Evolutionary conservation across 441 rosid species (phyloP).

Genomic region (Biscutella laevigata): DNA sequence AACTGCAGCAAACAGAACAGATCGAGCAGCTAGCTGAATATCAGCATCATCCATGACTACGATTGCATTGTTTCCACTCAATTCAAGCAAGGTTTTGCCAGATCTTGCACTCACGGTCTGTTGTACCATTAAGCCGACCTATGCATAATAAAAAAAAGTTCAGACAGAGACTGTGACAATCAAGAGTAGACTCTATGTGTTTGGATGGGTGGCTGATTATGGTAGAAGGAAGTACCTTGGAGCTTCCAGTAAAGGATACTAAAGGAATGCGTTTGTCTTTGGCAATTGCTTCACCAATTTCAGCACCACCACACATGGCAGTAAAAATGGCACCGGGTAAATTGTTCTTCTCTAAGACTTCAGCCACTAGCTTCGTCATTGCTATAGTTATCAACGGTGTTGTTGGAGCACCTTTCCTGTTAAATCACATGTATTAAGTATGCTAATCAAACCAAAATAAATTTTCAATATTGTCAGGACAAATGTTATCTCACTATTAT

Average conservation of each 20-base stretch:
- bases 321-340: constrained; percentile 91
- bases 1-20: constrained; percentile 88
- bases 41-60: constrained; percentile 91
- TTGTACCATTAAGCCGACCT: constrained; percentile 85
- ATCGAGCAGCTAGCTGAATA: constrained; percentile 68
- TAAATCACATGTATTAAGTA: neutral
- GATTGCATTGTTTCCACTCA: constrained; percentile 95
- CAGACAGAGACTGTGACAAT: neutral
- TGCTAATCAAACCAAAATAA: neutral
- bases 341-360: constrained; percentile 76
- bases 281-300: constrained; percentile 84
- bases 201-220: neutral
- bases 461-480: neutral
- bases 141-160: constrained; percentile 7
- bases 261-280: constrained; percentile 68
- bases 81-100: constrained; percentile 87
- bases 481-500: neutral
- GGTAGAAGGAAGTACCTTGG: constrained; percentile 50
- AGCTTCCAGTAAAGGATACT: constrained; percentile 92
- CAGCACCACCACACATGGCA: constrained; percentile 88
- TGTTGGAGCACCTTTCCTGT: constrained; percentile 97
- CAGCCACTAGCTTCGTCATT: constrained; percentile 75
- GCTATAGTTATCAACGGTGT: constrained; percentile 90
- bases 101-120: constrained; percentile 68
- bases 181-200: neutral